Percentiles rank a stretch among this genome's conserved stretches.
These are phyloP conservation scores for Russula sp. DNA, from an alignment of 768 basidiomycete genomes.

Conservation along the genomic window DNA sequence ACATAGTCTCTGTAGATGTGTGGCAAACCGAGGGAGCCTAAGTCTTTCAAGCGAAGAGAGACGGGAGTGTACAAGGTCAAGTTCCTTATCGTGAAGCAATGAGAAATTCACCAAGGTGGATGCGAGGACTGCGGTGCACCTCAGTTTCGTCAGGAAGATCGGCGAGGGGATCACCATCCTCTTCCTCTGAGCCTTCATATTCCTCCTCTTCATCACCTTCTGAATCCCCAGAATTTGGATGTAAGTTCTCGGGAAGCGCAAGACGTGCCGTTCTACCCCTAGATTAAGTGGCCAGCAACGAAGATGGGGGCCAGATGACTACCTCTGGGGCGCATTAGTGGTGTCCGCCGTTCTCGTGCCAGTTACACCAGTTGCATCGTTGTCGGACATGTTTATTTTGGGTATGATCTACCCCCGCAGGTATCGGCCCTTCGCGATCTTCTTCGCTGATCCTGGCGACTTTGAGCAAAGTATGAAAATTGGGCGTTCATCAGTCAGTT, in stretches of 20 bases:
- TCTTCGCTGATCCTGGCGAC: not conserved
- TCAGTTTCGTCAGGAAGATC: slow-evolving; percentile 83
- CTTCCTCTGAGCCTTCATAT: slow-evolving; percentile 28
- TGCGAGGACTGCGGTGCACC: slow-evolving; percentile 38
- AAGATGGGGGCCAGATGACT: not conserved
- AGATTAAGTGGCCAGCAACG: not conserved
- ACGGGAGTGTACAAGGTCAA: slow-evolving; percentile 79
- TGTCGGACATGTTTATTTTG: slow-evolving; percentile 11
- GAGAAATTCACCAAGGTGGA: not conserved
- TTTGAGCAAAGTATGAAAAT: not conserved
- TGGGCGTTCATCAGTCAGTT: not conserved
- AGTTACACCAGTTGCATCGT: not conserved
- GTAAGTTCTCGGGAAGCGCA: slow-evolving; percentile 13
- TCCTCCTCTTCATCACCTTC: slow-evolving; percentile 53
- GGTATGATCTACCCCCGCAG: not conserved
- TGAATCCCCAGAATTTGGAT: slow-evolving; percentile 30
- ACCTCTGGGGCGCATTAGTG: slow-evolving; percentile 8
- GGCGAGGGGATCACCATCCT: slow-evolving; percentile 53
- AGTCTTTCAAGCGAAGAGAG: slow-evolving; percentile 62
- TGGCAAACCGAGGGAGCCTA: slow-evolving; percentile 68
- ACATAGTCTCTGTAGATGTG: slow-evolving; percentile 64
- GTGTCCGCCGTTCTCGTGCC: not conserved
- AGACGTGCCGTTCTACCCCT: slow-evolving; percentile 21
- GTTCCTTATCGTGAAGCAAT: slow-evolving; percentile 49
- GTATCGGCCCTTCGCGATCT: not conserved